Percentiles rank a stretch among this genome's conserved stretches.
Conservation (phyloP, 306 rosid genomes). For the Lotus japonicus region DNA sequence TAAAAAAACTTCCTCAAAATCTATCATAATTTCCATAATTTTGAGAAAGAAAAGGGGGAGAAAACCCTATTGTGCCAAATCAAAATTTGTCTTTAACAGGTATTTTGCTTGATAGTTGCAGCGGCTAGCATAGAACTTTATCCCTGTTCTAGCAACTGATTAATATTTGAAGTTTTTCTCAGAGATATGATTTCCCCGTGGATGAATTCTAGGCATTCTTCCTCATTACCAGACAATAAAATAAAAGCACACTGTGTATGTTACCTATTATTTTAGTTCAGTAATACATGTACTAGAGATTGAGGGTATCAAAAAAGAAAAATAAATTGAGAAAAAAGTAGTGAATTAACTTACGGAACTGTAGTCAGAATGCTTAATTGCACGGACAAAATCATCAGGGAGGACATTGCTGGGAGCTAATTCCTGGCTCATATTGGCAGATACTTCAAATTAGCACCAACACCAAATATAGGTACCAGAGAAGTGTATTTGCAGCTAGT, state of each 20-base stretch:
- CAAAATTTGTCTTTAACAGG: background rate
- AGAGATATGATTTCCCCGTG: background rate
- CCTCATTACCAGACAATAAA: no score
- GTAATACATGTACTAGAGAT: background rate
- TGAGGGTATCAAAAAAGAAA: background rate
- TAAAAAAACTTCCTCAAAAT: background rate
- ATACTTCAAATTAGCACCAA: slow-evolving; percentile 21
- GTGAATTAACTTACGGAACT: slow-evolving; percentile 62
- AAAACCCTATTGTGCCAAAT: background rate
- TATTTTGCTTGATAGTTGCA: background rate
- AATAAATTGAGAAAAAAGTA: background rate
- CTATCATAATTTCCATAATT: no score
- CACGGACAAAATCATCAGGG: slow-evolving; percentile 60
- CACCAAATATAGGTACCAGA: background rate
- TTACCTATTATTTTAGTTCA: background rate
- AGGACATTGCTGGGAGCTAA: slow-evolving; percentile 56
- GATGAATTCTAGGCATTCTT: slow-evolving; percentile 8
- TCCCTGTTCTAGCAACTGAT: background rate
- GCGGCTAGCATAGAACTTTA: background rate
- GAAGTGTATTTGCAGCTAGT: background rate
- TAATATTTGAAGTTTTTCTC: slow-evolving; percentile 6
- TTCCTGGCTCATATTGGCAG: slow-evolving; percentile 51
- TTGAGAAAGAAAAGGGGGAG: background rate
- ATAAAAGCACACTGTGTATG: no score
- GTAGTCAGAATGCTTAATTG: slow-evolving; percentile 77